phyloP scores from a whole-genome alignment of 495 filamentous ascomycete genomes.

The Talaromyces liani region DNA sequence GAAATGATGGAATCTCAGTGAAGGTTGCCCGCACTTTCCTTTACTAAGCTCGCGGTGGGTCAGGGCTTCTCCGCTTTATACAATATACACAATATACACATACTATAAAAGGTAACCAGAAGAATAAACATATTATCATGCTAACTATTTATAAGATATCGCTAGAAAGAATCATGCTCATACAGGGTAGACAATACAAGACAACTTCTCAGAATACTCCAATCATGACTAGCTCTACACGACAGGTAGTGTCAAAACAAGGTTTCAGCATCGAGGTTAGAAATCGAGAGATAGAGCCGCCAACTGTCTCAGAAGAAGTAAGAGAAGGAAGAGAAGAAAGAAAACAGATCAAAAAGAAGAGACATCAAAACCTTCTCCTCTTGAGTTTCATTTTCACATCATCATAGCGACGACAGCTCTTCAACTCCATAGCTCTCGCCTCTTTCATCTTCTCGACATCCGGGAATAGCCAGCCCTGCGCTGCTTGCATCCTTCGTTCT shows the following conservation, averaged over 20 bases:
- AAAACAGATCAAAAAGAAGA: not conserved
- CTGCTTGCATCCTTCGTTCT: slow-evolving; percentile 63
- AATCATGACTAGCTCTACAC: not conserved
- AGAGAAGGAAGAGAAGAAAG: not conserved
- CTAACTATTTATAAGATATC: not conserved
- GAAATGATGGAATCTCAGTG: slow-evolving; percentile 3
- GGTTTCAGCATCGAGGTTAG: not conserved
- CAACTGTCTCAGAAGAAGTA: not conserved
- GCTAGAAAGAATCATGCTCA: not conserved
- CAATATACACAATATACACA: not conserved
- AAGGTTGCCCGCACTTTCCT: not conserved
- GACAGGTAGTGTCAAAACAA: not conserved
- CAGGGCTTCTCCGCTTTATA: not conserved
- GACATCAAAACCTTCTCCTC: slow-evolving; percentile 15
- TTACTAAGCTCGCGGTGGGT: not conserved
- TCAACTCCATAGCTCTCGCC: slow-evolving; percentile 54
- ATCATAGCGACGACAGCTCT: slow-evolving; percentile 47
- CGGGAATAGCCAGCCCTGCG: slow-evolving; percentile 81
- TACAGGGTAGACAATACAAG: not conserved
- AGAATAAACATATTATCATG: not conserved
- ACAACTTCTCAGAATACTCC: not conserved
- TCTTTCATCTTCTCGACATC: slow-evolving; percentile 69
- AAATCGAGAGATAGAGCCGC: not conserved
- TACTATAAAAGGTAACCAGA: no score
- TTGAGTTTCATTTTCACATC: slow-evolving; percentile 24